These are phyloP conservation scores for Hypoxylon sp. DNA, from an alignment of 2,329 filamentous ascomycete species.

Conservation along the genomic window DNA sequence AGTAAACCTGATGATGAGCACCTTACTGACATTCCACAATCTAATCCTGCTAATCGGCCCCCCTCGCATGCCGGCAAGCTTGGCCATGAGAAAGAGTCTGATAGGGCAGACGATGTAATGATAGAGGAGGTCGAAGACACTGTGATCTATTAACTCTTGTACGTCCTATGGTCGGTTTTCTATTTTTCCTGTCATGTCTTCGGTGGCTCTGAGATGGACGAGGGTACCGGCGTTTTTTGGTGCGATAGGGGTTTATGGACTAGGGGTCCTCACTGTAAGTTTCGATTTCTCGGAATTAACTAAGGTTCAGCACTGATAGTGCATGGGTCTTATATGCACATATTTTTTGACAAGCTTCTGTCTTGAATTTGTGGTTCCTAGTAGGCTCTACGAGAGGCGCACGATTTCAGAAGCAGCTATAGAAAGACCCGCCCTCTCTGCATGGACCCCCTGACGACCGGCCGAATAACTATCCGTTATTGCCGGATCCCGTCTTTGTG, in stretches of 20 bases:
- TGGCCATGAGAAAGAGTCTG: conserved; percentile 62
- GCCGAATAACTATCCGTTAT: conserved; percentile 4
- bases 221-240: conserved; percentile 27
- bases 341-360: conserved; percentile 6
- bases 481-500: background rate
- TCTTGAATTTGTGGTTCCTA: conserved; percentile 10
- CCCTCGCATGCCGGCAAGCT: conserved; percentile 50
- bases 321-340: conserved; percentile 13
- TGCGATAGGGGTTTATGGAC: conserved; percentile 20
- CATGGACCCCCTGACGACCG: background rate
- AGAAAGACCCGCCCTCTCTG: background rate
- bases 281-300: conserved; percentile 34
- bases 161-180: conserved; percentile 6
- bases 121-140: conserved; percentile 90
- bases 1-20: conserved; percentile 60
- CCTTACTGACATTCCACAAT: conserved; percentile 55
- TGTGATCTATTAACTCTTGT: conserved; percentile 79
- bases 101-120: conserved; percentile 82
- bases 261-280: conserved; percentile 30
- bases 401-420: background rate
- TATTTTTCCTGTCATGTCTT: conserved; percentile 23
- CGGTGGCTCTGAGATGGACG: conserved; percentile 16
- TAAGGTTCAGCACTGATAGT: conserved; percentile 19
- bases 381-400: conserved; percentile 12
- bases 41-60: conserved; percentile 58